These are phyloP conservation scores for Phytophthora nicotianae DNA, from an alignment of 352 stramenopile genomes.

Conservation along the genomic window DNA sequence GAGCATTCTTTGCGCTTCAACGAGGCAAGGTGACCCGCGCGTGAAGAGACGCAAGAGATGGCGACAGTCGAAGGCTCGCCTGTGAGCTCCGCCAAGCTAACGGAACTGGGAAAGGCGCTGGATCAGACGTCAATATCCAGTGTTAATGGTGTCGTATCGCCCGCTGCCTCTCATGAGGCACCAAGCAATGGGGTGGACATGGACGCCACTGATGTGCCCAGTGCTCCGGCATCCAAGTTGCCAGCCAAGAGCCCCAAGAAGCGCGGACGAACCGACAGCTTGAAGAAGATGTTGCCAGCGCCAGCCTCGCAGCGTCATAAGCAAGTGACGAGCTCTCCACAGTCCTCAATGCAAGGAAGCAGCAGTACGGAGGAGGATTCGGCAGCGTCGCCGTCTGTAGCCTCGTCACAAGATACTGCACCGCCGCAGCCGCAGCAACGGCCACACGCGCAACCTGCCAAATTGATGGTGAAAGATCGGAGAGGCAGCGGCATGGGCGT, in stretches of 20 bases:
- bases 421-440: slow-evolving; percentile 21
- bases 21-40: slow-evolving; percentile 4
- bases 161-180: slow-evolving; percentile 16
- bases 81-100: slow-evolving; percentile 65
- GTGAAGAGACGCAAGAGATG: slow-evolving; percentile 34
- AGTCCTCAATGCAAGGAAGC: slow-evolving; percentile 21
- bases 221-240: slow-evolving; percentile 22
- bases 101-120: slow-evolving; percentile 75
- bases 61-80: slow-evolving; percentile 40
- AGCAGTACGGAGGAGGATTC: slow-evolving; percentile 34
- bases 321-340: slow-evolving; percentile 35
- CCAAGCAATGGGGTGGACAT: slow-evolving; percentile 12
- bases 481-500: slow-evolving; percentile 76
- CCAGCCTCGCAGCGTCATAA: slow-evolving; percentile 76
- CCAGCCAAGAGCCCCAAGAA: slow-evolving; percentile 79
- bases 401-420: slow-evolving; percentile 12
- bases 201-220: slow-evolving; percentile 8
- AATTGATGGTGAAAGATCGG: slow-evolving; percentile 81
- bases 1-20: slow-evolving; percentile 1
- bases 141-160: slow-evolving; percentile 15
- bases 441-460: slow-evolving; percentile 42
- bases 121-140: slow-evolving; percentile 77
- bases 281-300: slow-evolving; percentile 74
- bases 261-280: slow-evolving; percentile 81
- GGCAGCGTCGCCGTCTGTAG: slow-evolving; percentile 22